Evolutionary conservation across 805 yeast species (phyloP).

Genomic region (Yarrowia hollandica): DNA sequence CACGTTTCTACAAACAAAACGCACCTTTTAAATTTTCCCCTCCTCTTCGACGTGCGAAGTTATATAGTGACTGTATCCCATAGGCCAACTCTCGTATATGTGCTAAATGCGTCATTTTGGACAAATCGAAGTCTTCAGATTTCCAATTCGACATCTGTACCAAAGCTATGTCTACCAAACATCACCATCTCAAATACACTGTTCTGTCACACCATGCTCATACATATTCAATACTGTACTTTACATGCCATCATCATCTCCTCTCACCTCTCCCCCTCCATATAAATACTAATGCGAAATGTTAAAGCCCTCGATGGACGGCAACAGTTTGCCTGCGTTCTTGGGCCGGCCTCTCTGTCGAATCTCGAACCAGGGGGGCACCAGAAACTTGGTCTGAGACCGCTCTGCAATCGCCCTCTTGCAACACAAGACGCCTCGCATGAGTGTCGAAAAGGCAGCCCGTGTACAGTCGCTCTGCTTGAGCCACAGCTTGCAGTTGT

Average conservation of each 20-base stretch:
- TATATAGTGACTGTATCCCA: too few relatives aligned
- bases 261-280: not conserved
- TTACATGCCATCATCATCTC: not conserved
- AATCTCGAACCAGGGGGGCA: conserved; percentile 25
- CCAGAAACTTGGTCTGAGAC: conserved; percentile 19
- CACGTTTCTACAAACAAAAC: too few relatives aligned
- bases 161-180: too few relatives aligned
- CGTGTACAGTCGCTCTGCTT: conserved; percentile 25
- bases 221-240: not conserved
- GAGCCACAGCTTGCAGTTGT: conserved; percentile 27
- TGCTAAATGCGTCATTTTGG: too few relatives aligned
- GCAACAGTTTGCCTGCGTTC: conserved; percentile 17
- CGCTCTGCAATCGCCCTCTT: conserved; percentile 20
- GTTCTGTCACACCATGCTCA: not conserved
- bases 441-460: conserved; percentile 2
- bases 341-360: conserved; percentile 21
- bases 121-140: too few relatives aligned
- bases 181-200: too few relatives aligned
- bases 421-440: conserved; percentile 16
- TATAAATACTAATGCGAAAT: conserved; percentile 2
- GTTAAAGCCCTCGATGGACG: conserved; percentile 17
- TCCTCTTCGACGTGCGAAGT: too few relatives aligned
- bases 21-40: too few relatives aligned
- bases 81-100: too few relatives aligned
- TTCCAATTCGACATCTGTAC: too few relatives aligned